phyloP scores from a whole-genome alignment of 2,329 filamentous ascomycete species.

The Amylocarpus encephaloides region DNA sequence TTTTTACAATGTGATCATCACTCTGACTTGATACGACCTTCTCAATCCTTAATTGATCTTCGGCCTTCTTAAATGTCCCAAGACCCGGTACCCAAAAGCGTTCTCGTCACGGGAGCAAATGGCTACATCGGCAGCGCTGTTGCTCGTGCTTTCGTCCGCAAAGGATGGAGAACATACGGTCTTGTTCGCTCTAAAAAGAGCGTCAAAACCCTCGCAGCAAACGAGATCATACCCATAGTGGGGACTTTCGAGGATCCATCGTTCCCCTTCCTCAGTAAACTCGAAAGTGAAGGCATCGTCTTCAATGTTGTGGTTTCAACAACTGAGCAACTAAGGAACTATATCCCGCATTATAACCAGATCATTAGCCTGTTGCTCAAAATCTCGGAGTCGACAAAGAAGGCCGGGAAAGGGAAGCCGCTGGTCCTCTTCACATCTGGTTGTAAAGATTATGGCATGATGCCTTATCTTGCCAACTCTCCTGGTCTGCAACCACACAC shows the following conservation, averaged over 20 bases:
- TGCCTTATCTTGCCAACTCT: slow-evolving; percentile 29
- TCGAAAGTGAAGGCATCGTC: slow-evolving; percentile 19
- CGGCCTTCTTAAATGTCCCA: background rate
- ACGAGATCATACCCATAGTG: slow-evolving; percentile 38
- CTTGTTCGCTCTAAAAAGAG: slow-evolving; percentile 34
- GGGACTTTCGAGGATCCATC: slow-evolving; percentile 33
- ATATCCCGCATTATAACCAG: slow-evolving; percentile 36
- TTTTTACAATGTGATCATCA: background rate
- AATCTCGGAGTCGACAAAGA: slow-evolving; percentile 32
- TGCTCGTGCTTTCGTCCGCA: slow-evolving; percentile 38
- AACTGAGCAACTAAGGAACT: slow-evolving; percentile 37
- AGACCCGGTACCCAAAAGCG: slow-evolving; percentile 22
- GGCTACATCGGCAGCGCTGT: slow-evolving; percentile 45
- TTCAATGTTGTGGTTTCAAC: slow-evolving; percentile 40
- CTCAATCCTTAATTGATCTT: background rate
- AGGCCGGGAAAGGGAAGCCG: slow-evolving; percentile 31
- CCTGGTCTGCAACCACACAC: slow-evolving; percentile 36
- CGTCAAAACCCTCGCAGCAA: slow-evolving; percentile 27
- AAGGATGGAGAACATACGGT: slow-evolving; percentile 41
- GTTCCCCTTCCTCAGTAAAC: slow-evolving; percentile 25
- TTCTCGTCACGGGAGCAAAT: slow-evolving; percentile 44
- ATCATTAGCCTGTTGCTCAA: slow-evolving; percentile 32
- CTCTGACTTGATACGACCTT: background rate
- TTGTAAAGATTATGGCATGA: slow-evolving; percentile 44
- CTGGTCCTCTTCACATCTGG: slow-evolving; percentile 42